Percentiles rank a stretch among this genome's conserved stretches.
Conservation (phyloP, 1,139 yeast genomes). For the Candida labiduridarum region DNA sequence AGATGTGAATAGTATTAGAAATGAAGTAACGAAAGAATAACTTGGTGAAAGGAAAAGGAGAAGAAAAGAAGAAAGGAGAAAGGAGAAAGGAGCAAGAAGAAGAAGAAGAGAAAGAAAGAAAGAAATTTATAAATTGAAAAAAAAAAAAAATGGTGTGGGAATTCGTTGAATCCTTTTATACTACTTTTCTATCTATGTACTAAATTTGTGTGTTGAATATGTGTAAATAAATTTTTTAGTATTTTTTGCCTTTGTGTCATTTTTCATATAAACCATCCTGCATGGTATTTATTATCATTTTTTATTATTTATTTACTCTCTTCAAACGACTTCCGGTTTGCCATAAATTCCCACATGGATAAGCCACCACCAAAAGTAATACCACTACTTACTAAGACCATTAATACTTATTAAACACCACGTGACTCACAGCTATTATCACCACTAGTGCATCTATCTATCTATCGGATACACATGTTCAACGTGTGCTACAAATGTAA, state of each 20-base stretch:
- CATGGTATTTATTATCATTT: not conserved
- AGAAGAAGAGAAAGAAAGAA: not conserved
- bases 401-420: no score
- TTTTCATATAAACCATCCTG: not conserved
- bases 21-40: slow-evolving; percentile 3
- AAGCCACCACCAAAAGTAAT: no score
- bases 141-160: not conserved
- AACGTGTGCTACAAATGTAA: no score
- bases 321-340: not conserved
- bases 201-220: not conserved
- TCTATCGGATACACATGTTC: no score
- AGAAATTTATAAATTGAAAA: not conserved
- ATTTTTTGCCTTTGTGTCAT: not conserved
- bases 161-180: not conserved
- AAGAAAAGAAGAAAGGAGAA: slow-evolving; percentile 2
- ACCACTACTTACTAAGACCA: no score
- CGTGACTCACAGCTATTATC: no score
- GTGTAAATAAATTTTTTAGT: not conserved
- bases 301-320: not conserved
- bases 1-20: slow-evolving; percentile 3
- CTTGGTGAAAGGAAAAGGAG: slow-evolving; percentile 1
- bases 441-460: no score
- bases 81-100: slow-evolving; percentile 1
- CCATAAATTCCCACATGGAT: no score
- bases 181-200: not conserved